phyloP scores from a whole-genome alignment of 1,284 basidiomycete species.

The Ganoderma multipileum region DNA sequence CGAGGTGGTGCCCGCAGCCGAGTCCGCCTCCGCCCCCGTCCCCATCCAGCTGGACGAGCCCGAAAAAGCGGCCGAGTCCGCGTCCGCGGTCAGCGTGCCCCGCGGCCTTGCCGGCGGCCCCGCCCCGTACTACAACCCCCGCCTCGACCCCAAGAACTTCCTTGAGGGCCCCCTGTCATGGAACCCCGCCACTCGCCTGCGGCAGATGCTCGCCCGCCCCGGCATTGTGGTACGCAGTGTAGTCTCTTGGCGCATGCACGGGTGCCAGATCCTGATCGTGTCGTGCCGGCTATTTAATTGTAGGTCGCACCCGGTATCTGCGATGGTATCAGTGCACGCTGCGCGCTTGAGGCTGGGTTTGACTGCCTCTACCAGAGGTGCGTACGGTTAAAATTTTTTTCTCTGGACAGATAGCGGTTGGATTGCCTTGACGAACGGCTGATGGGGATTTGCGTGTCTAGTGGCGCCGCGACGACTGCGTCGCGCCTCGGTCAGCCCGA shows the following conservation, averaged over 20 bases:
- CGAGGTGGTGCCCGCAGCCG: constrained; percentile 28
- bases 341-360: constrained; percentile 80
- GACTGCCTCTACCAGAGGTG: constrained; percentile 75
- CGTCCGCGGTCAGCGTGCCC: constrained; percentile 15
- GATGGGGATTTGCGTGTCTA: constrained; percentile 16
- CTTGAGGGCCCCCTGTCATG: constrained; percentile 70
- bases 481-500: constrained; percentile 81
- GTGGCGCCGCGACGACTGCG: constrained; percentile 80
- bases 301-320: constrained; percentile 81
- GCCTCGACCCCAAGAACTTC: constrained; percentile 72
- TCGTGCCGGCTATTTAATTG: background rate
- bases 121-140: constrained; percentile 58
- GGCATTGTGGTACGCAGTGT: constrained; percentile 73
- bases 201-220: constrained; percentile 78
- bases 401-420: background rate
- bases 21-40: constrained; percentile 16
- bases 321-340: constrained; percentile 82
- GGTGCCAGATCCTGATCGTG: background rate
- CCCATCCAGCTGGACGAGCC: constrained; percentile 26
- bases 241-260: background rate
- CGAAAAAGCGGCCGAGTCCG: constrained; percentile 18
- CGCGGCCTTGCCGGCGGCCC: constrained; percentile 33
- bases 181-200: constrained; percentile 73
- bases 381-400: background rate
- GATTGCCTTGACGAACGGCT: constrained; percentile 1